Evolutionary conservation across 371 early-diverging fungal genomes (phyloP), one percentile per base, ranked within the genome.

Genomic region (Mortierella sp.): DNA sequence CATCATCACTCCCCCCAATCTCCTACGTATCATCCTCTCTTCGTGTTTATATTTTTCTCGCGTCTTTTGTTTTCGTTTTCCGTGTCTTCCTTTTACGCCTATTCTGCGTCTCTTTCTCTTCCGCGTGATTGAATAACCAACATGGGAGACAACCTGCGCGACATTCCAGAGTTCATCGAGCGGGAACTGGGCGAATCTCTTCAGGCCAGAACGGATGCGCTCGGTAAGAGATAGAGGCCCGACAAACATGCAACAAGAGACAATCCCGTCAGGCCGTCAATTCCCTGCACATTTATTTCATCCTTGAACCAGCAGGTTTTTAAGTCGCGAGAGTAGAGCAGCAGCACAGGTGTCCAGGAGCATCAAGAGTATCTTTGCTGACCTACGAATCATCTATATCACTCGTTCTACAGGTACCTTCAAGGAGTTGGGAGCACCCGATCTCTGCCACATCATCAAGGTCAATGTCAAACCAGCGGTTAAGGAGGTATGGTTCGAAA

Each of bases 341-440:
- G n/a, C n/a, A n/a, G n/a, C n/a, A n/a, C n/a, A n/a, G n/a, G n/a
- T n/a, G n/a, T n/a, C n/a, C n/a, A n/a, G n/a, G n/a, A n/a, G n/a
- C n/a, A n/a, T n/a, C n/a, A n/a, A n/a, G n/a, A n/a, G n/a, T n/a
- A 14, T 34, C 34, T 54, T 32, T 44, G 41, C 56, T 53, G 7
- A 30, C 44, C 55, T 26, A 15, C 15, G n/a, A 6, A 21, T 47
- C 14, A 19, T 14, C 28, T 39, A 17, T 19, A 15, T 14, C 26
- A n/a, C 21, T 44, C 34, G 37, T 39, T 27, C 28, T 30, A 7
- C 28, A 71, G 72, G 66, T 26, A 72, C 72, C 27, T 95, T 94
- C 78, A 90, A 95, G 47, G 96, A 96, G 73, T 85, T 98, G 23
- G 98, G 98, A 5, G 97, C 98, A 41, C 97, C 97, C n/a, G 98